Evolutionary conservation across 257 asterid species (phyloP).

Genomic region (Parsonsia alboflavescens): DNA sequence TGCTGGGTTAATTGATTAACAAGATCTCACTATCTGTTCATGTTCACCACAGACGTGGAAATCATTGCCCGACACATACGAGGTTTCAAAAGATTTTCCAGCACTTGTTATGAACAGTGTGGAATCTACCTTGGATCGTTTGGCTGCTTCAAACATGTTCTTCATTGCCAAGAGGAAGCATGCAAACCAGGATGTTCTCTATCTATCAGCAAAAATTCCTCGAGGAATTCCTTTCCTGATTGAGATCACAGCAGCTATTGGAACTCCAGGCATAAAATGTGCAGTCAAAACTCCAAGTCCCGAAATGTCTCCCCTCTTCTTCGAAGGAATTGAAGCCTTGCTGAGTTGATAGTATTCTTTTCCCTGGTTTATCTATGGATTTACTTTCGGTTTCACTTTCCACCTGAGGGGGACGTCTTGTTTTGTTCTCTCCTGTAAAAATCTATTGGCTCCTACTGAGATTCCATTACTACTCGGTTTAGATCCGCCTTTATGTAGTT

Average conservation of each 20-base stretch:
- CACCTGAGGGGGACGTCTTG: neutral
- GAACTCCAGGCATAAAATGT: conserved; percentile 83
- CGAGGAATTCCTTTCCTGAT: conserved; percentile 79
- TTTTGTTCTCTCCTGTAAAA: conserved; percentile 7
- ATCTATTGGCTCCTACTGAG: conserved; percentile 12
- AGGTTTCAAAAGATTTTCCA: conserved; percentile 77
- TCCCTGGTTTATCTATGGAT: conserved; percentile 8
- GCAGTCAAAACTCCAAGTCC: conserved; percentile 85
- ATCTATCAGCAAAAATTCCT: conserved; percentile 89
- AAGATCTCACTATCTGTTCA: neutral
- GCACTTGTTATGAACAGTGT: conserved; percentile 56
- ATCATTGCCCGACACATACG: conserved; percentile 92
- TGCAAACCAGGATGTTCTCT: conserved; percentile 80
- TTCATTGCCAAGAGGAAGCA: conserved; percentile 92
- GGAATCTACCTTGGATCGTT: conserved; percentile 61
- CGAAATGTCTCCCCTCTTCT: conserved; percentile 88
- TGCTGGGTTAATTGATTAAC: neutral
- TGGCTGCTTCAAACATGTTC: conserved; percentile 75
- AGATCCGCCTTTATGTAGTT: conserved; percentile 1
- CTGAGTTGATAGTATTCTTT: conserved; percentile 34
- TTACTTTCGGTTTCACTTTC: conserved; percentile 15
- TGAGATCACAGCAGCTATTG: conserved; percentile 73
- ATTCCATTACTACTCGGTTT: neutral
- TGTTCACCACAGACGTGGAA: conserved; percentile 75
- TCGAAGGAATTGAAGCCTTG: conserved; percentile 66